Conservation (phyloP, 164 flowering plant species). For the Chimonanthus praecox region DNA sequence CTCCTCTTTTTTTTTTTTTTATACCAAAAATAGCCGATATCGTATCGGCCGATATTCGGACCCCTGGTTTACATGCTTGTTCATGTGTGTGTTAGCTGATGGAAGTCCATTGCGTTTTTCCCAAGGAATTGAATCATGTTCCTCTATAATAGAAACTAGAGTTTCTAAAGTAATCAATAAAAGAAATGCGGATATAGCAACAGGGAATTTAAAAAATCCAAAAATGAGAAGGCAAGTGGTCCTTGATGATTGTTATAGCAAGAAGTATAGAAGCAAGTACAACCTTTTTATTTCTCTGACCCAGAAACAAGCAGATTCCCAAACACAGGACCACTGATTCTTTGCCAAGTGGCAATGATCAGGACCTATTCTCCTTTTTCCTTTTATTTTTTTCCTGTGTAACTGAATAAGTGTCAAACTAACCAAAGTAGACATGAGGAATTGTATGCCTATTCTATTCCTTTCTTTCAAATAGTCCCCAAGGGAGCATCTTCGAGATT, state of each 20-base stretch:
- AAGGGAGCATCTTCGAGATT: constrained; percentile 39
- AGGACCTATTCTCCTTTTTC: constrained; percentile 10
- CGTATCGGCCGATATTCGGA: not conserved
- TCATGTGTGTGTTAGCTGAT: not conserved
- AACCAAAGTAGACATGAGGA: constrained; percentile 59
- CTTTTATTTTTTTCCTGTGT: constrained; percentile 23
- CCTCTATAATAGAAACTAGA: not conserved
- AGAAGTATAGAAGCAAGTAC: constrained; percentile 58
- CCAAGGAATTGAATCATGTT: not conserved
- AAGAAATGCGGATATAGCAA: constrained; percentile 1
- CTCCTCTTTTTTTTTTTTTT: not conserved
- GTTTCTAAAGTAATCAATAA: not conserved
- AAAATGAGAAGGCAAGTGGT: constrained; percentile 18
- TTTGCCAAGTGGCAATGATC: constrained; percentile 27
- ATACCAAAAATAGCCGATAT: not conserved
- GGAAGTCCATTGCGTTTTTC: not conserved
- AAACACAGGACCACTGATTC: constrained; percentile 26
- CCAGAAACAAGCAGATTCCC: constrained; percentile 29
- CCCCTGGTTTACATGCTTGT: not conserved
- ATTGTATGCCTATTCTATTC: constrained; percentile 74
- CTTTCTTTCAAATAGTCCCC: constrained; percentile 49
- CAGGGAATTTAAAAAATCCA: constrained; percentile 23
- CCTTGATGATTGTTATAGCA: constrained; percentile 21
- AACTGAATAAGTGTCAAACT: constrained; percentile 83
- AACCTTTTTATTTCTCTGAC: constrained; percentile 18